Conservation (phyloP, 2,329 filamentous ascomycete species). For the Aureobasidium leucospermi region DNA sequence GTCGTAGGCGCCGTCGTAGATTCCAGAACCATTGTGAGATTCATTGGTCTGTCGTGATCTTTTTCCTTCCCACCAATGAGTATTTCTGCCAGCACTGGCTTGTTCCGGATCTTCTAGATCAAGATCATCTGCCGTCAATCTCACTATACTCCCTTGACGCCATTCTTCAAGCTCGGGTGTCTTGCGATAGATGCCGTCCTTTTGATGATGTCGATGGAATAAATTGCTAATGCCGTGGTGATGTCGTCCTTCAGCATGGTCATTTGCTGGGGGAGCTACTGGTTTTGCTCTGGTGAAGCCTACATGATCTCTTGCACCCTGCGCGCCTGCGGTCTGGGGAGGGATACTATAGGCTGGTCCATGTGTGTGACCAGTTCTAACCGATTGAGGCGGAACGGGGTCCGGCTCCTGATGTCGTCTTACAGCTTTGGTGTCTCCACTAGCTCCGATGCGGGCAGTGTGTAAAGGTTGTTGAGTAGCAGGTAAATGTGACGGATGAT, state of each 20-base stretch:
- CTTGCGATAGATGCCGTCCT: constrained; percentile 46
- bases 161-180: constrained; percentile 52
- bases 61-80: constrained; percentile 66
- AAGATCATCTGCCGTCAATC: constrained; percentile 36
- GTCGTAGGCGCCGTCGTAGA: constrained; percentile 56
- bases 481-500: constrained; percentile 11
- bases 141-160: constrained; percentile 34
- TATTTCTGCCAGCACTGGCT: constrained; percentile 17
- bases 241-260: constrained; percentile 20
- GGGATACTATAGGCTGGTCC: constrained; percentile 28
- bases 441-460: constrained; percentile 30
- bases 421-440: constrained; percentile 26
- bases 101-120: constrained; percentile 26
- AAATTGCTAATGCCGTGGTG: constrained; percentile 25
- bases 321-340: constrained; percentile 30
- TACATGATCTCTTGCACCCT: constrained; percentile 33
- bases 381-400: constrained; percentile 26
- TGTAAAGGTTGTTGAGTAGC: constrained; percentile 33
- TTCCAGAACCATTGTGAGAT: not conserved
- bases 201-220: constrained; percentile 36
- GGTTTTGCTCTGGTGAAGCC: constrained; percentile 29
- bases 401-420: constrained; percentile 30
- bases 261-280: constrained; percentile 21
- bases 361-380: constrained; percentile 20
- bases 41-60: constrained; percentile 21